A percentile compares a stretch with the other conserved stretches of the same genome.
phyloP scores from a whole-genome alignment of 2,329 filamentous ascomycete species.

The Colletotrichum sp. region DNA sequence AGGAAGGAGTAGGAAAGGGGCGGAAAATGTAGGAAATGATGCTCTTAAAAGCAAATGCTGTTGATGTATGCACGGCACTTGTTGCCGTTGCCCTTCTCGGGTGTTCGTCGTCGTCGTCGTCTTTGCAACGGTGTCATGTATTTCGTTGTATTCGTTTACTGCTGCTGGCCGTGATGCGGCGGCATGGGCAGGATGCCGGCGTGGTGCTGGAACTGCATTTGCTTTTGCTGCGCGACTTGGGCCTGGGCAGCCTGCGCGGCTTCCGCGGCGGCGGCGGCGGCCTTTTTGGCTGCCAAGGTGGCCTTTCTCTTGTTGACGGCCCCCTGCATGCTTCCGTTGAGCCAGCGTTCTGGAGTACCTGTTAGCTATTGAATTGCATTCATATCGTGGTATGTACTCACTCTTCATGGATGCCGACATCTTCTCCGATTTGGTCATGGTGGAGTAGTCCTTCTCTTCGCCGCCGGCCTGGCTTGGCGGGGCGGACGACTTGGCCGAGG shows the following conservation, averaged over 20 bases:
- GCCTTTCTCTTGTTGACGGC: conserved; percentile 67
- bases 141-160: not conserved
- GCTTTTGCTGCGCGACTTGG: not conserved
- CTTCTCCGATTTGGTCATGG: conserved; percentile 70
- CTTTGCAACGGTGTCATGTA: not conserved
- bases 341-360: conserved; percentile 56
- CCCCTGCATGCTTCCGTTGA: conserved; percentile 63
- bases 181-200: not conserved
- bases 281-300: conserved; percentile 64
- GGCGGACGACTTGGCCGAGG: conserved; percentile 17
- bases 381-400: conserved; percentile 37
- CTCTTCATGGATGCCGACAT: conserved; percentile 71
- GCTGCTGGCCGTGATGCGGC: not conserved
- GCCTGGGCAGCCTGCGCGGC: not conserved
- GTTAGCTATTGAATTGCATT: conserved; percentile 25
- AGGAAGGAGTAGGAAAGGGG: not conserved
- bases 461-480: conserved; percentile 19
- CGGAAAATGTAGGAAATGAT: not conserved
- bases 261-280: conserved; percentile 43
- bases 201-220: conserved; percentile 6
- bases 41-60: conserved; percentile 4
- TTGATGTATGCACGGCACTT: not conserved
- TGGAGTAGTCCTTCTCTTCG: conserved; percentile 61
- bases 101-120: not conserved
- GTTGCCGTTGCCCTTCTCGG: not conserved